Evolutionary conservation across 305 asterid genomes (phyloP), one percentile per base, ranked within the genome.

Genomic region (Petunia hybrid): DNA sequence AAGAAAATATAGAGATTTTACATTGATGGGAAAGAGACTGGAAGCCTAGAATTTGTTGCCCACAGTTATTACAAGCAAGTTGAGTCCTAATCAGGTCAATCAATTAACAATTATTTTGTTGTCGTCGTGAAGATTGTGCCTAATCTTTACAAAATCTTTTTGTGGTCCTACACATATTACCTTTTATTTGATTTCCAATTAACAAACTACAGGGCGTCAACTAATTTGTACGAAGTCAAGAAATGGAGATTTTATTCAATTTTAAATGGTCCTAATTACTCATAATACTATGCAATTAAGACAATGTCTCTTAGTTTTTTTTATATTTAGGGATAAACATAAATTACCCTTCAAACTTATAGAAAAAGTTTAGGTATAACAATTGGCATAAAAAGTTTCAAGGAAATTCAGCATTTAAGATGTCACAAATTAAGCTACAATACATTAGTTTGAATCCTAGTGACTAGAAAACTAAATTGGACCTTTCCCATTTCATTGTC

Each of bases 61-160:
- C 64, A 71, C 75, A 74, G 84, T 81, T 81, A 57, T 62, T 81
- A 73, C 63, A 62, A 62, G 81, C 56, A 74, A 74, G 81, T 62
- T n/a, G 59, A 45, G 74, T 78, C 60, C 2, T 35, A 60, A 42
- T 63, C 81, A 62, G 36, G 60, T 63, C 73, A 78, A 51, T 78
- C 60, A 65, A 61, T 78, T 63, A 48, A 43, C 81, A 42, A 65
- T 78, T 46, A 61, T 63, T 78, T 62, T 63, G 73, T 38, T 60
- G 81, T 78, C 70, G 61, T 22, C 53, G 13, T 62, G 81, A 78
- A 78, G 81, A 78, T 65, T 65, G 41, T 78, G 81, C 67, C 51
- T 74, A 74, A 78, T 65, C 81, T 78, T 45, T 65, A 62, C 71
- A 78, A 78, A 62, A 78, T 78, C 81, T 60, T 78, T 78, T 22